Evolutionary conservation across 192 early-diverging fungal genomes (phyloP).

Genomic region (Coemansia sp.): DNA sequence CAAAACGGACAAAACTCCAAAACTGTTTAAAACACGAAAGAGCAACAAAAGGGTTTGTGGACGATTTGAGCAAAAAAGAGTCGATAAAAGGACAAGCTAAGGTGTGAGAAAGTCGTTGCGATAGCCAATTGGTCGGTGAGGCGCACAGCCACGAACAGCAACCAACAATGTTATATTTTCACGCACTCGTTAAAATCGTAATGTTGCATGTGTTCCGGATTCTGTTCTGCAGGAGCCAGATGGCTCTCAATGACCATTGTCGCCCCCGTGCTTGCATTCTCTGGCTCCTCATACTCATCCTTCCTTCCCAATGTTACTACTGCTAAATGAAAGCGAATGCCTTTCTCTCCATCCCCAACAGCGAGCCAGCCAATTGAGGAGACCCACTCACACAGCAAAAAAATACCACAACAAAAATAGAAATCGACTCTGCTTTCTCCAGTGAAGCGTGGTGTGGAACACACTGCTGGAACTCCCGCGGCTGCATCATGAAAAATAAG

Average conservation of each 20-base stretch:
- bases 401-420: not conserved
- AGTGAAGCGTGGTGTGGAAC: too few species aligned
- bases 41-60: not conserved
- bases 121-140: not conserved
- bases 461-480: too few species aligned
- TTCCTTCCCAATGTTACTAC: too few species aligned
- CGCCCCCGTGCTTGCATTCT: not conserved
- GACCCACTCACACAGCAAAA: not conserved
- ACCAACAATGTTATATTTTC: not conserved
- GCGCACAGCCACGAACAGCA: not conserved
- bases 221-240: not conserved
- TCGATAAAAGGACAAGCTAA: not conserved
- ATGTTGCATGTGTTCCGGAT: not conserved
- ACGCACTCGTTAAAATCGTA: not conserved
- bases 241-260: too few species aligned
- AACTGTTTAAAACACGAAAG: not conserved
- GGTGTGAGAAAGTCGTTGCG: not conserved
- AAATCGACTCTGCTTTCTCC: not conserved
- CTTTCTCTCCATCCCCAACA: not conserved
- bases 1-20: not conserved
- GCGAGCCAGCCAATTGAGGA: not conserved
- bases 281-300: not conserved
- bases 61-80: not conserved
- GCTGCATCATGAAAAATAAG: not conserved
- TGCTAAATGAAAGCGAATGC: too few species aligned